Evolutionary conservation across 805 yeast genomes (phyloP), one percentile per base, ranked within the genome.

Genomic region (Yamadazyma kitorensis): DNA sequence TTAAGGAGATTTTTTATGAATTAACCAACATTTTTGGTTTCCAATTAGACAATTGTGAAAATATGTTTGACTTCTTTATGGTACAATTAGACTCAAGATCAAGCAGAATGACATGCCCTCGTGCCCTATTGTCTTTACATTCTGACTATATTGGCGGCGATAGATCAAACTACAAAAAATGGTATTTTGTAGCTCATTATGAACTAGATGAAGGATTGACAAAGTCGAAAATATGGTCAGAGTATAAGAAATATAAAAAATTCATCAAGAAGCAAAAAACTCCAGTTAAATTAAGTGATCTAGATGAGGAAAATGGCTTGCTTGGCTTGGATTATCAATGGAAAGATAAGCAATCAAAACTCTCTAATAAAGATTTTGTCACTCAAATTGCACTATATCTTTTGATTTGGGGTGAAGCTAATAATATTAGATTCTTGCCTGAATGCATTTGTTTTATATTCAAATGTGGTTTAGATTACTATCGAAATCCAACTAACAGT

Each of bases 101-200:
- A 0, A 77, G 94, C 40, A 74, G 98, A 41, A 76, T 82, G 72
- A 59, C 80, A 2, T 84, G 95, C 3, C 57, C 65, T 22, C 72
- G 64, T 37, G 97, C 97, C 0, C 64, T 91, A 37, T 52, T 79
- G 2, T 76, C 91, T 0, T 60, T 91, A 21, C 98, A 91, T 59
- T 80, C 87, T 1, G 95, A 89, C 42, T 91, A 91, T 58, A 86
- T 91, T 41, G 97, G 96, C 0, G 97, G 98, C 12, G 86, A 80
- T 31, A 68, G 80, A 40, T 76, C 97, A 3, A 91, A 91, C 59
- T 91, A 81, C 59, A 76, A 82, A 51, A 87, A 85, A 58, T 91
- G 98, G 98, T 87, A 80, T 56, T 85, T 89, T 59, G 86, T 94
- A 28, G 86, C 95, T 6, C 86, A 81, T 57, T 63, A 83, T 23